Conservation (phyloP, 139 green algal species). For the Chlamydomonas schloesseri region DNA sequence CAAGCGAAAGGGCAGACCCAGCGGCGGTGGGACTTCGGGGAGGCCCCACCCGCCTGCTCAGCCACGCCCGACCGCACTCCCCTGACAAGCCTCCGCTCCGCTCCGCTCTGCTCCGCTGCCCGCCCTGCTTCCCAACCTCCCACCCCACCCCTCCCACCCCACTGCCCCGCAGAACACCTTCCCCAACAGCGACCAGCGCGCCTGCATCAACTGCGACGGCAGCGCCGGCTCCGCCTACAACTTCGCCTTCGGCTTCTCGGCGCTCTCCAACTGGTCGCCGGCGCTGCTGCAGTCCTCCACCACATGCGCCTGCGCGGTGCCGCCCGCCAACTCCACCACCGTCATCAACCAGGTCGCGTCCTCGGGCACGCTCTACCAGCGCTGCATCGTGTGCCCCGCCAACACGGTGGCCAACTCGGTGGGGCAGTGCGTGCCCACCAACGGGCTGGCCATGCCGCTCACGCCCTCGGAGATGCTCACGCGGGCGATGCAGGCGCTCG, state of each 20-base stretch:
- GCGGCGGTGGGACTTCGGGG: too few species aligned
- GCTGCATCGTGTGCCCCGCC: constrained; percentile 54
- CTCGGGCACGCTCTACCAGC: constrained; percentile 14
- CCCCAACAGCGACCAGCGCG: constrained; percentile 34
- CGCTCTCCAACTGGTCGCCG: constrained; percentile 37
- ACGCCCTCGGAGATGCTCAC: constrained; percentile 13
- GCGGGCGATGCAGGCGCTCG: constrained; percentile 15
- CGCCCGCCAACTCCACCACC: neutral
- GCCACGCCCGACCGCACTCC: too few species aligned
- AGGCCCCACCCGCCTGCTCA: too few species aligned
- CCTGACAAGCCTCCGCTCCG: too few species aligned
- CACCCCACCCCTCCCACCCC: too few species aligned
- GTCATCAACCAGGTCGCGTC: neutral
- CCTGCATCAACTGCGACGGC: constrained; percentile 49
- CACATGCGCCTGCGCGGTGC: constrained; percentile 29
- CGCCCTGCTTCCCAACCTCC: too few species aligned
- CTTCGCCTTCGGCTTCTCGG: constrained; percentile 42
- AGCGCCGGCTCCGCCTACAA: constrained; percentile 7
- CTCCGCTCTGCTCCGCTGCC: too few species aligned
- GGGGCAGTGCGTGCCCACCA: constrained; percentile 4
- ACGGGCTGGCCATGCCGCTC: neutral
- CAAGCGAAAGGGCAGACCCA: too few species aligned
- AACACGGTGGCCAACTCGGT: constrained; percentile 40
- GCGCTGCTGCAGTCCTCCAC: constrained; percentile 17
- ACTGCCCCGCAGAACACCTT: constrained; percentile 21